Conservation (phyloP, 1,139 yeast genomes). For the Yamadazyma friedrichii region DNA sequence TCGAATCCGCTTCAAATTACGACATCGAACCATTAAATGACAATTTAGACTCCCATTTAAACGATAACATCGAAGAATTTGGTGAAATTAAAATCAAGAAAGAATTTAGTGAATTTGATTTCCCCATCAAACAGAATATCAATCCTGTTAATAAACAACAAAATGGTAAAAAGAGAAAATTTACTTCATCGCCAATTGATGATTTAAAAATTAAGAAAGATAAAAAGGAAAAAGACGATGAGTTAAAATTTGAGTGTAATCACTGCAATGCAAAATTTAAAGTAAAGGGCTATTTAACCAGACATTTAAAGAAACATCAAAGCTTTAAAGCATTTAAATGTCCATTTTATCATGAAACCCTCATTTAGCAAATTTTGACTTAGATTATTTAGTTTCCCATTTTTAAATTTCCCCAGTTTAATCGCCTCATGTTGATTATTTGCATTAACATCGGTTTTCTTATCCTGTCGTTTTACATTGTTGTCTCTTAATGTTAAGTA, state of each 20-base stretch:
- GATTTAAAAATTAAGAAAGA: constrained; percentile 3
- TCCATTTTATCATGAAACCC: constrained; percentile 46
- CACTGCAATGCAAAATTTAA: constrained; percentile 49
- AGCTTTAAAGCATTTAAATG: constrained; percentile 51
- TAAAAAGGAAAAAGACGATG: constrained; percentile 2
- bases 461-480: constrained; percentile 3
- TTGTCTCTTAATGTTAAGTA: constrained; percentile 25
- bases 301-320: constrained; percentile 55
- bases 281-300: constrained; percentile 56
- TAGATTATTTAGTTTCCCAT: too few relatives aligned
- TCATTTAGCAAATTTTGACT: too few relatives aligned
- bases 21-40: not conserved
- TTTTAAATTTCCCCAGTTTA: too few relatives aligned
- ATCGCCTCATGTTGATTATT: too few relatives aligned
- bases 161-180: constrained; percentile 5
- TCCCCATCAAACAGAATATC: not conserved
- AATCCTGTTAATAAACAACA: not conserved
- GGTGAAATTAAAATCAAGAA: not conserved
- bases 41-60: not conserved
- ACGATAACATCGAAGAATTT: not conserved
- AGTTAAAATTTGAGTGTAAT: constrained; percentile 29
- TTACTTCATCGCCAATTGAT: not conserved
- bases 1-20: not conserved
- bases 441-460: too few relatives aligned
- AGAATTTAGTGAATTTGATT: not conserved